A percentile compares a stretch with the other conserved stretches of the same genome.
phyloP scores from a whole-genome alignment of 2,329 filamentous ascomycete species.

The Diplodia sapinea region DNA sequence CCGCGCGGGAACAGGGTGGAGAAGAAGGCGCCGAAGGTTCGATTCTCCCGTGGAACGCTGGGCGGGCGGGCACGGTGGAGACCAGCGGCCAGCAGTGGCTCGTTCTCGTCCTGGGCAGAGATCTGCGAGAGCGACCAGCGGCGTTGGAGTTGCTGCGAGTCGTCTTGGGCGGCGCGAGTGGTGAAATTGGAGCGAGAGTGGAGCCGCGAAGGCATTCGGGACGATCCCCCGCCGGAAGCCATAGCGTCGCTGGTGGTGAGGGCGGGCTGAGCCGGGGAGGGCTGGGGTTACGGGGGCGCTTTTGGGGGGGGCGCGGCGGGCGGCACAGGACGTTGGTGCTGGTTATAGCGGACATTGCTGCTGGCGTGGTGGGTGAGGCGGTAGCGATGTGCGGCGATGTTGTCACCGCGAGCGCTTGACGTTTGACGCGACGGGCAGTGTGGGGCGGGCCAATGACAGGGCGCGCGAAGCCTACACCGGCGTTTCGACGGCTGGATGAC shows the following conservation, averaged over 20 bases:
- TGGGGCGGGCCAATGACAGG: slow-evolving; percentile 5
- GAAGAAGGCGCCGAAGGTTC: slow-evolving; percentile 19
- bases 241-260: slow-evolving; percentile 10
- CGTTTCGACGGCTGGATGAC: slow-evolving; percentile 20
- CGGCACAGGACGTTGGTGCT: background rate
- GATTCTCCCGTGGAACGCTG: slow-evolving; percentile 8
- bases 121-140: slow-evolving; percentile 43
- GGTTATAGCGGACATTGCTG: slow-evolving; percentile 4
- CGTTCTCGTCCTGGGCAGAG: slow-evolving; percentile 43
- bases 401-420: slow-evolving; percentile 6
- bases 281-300: background rate
- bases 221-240: slow-evolving; percentile 26
- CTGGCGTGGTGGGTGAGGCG: too few species aligned
- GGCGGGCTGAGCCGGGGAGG: background rate
- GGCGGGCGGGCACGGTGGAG: slow-evolving; percentile 47
- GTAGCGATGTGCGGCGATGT: background rate
- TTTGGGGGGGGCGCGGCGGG: background rate
- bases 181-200: slow-evolving; percentile 48
- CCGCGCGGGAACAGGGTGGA: slow-evolving; percentile 5
- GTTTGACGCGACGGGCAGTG: background rate
- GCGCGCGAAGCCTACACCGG: background rate
- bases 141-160: slow-evolving; percentile 52
- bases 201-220: slow-evolving; percentile 30
- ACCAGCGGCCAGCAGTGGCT: slow-evolving; percentile 24
- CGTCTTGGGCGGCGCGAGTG: slow-evolving; percentile 53